A percentile compares a stretch with the other conserved stretches of the same genome.
These are phyloP conservation scores for Albifimbria verrucaria DNA, from an alignment of 2,329 filamentous ascomycete genomes.

Conservation along the genomic window DNA sequence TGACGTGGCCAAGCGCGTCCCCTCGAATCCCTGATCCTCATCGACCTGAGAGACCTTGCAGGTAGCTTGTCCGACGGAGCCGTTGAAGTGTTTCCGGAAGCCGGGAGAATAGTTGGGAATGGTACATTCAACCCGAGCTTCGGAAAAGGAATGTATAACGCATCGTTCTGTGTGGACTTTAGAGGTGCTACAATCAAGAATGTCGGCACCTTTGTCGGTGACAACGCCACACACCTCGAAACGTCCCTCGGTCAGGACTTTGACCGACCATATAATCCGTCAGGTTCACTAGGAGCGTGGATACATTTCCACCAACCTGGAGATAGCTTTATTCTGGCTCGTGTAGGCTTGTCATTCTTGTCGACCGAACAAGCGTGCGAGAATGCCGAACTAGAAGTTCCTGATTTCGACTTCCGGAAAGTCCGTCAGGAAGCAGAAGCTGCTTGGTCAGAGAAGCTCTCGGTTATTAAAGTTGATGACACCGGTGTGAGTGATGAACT, in stretches of 20 bases:
- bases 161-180: slow-evolving; percentile 62
- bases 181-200: slow-evolving; percentile 47
- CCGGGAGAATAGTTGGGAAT: slow-evolving; percentile 55
- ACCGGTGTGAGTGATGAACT: slow-evolving; percentile 52
- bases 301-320: slow-evolving; percentile 49
- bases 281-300: slow-evolving; percentile 53
- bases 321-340: slow-evolving; percentile 50
- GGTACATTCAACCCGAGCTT: slow-evolving; percentile 60
- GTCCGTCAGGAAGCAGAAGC: slow-evolving; percentile 52
- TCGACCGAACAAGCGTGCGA: slow-evolving; percentile 63
- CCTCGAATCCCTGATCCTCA: slow-evolving; percentile 49
- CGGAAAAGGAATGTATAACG: slow-evolving; percentile 53
- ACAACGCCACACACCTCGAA: slow-evolving; percentile 35
- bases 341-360: slow-evolving; percentile 72
- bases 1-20: slow-evolving; percentile 5
- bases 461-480: slow-evolving; percentile 53
- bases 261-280: slow-evolving; percentile 5
- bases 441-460: slow-evolving; percentile 62
- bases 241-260: slow-evolving; percentile 22
- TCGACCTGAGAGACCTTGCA: slow-evolving; percentile 58
- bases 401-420: slow-evolving; percentile 60
- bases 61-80: slow-evolving; percentile 18
- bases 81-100: slow-evolving; percentile 32
- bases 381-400: slow-evolving; percentile 68
- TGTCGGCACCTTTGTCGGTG: slow-evolving; percentile 55